phyloP scores from a whole-genome alignment of 352 stramenopile species.

The Globisporangium barbulae region DNA sequence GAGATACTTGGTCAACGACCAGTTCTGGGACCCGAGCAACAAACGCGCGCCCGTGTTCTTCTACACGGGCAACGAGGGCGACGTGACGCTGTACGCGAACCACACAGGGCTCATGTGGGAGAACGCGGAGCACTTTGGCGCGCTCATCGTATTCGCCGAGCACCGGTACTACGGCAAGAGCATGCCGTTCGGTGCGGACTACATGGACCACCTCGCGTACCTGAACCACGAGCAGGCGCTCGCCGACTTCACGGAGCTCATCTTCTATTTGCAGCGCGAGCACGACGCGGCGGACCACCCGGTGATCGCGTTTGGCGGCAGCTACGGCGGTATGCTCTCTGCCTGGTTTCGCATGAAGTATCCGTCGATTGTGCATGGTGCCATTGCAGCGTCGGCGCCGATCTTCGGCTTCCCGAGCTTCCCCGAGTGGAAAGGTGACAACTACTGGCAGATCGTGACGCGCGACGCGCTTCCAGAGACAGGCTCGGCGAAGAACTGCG shows the following conservation, averaged over 20 bases:
- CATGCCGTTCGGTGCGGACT: slow-evolving; percentile 69
- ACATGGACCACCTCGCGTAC: slow-evolving; percentile 76
- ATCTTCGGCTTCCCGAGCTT: slow-evolving; percentile 89
- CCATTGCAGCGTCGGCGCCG: slow-evolving; percentile 92
- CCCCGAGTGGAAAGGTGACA: slow-evolving; percentile 50
- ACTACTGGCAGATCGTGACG: slow-evolving; percentile 86
- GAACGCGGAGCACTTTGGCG: slow-evolving; percentile 84
- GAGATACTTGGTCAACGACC: slow-evolving; percentile 88
- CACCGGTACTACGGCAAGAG: slow-evolving; percentile 95
- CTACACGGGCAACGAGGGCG: slow-evolving; percentile 94
- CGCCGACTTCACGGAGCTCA: slow-evolving; percentile 89
- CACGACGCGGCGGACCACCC: slow-evolving; percentile 67
- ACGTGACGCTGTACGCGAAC: slow-evolving; percentile 93
- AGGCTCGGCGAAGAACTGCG: slow-evolving; percentile 72
- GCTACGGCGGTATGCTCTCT: slow-evolving; percentile 95
- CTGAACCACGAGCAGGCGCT: slow-evolving; percentile 91
- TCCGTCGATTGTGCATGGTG: slow-evolving; percentile 86
- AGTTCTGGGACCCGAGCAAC: slow-evolving; percentile 73
- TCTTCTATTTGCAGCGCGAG: slow-evolving; percentile 81
- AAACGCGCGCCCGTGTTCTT: slow-evolving; percentile 87
- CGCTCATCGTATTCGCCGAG: slow-evolving; percentile 93
- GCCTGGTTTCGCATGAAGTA: slow-evolving; percentile 96
- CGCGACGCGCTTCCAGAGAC: slow-evolving; percentile 63
- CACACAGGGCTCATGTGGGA: slow-evolving; percentile 95
- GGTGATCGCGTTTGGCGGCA: slow-evolving; percentile 95